Evolutionary conservation across 768 basidiomycete genomes (phyloP), one percentile per base, ranked within the genome.

Genomic region (Megacollybia marginata): DNA sequence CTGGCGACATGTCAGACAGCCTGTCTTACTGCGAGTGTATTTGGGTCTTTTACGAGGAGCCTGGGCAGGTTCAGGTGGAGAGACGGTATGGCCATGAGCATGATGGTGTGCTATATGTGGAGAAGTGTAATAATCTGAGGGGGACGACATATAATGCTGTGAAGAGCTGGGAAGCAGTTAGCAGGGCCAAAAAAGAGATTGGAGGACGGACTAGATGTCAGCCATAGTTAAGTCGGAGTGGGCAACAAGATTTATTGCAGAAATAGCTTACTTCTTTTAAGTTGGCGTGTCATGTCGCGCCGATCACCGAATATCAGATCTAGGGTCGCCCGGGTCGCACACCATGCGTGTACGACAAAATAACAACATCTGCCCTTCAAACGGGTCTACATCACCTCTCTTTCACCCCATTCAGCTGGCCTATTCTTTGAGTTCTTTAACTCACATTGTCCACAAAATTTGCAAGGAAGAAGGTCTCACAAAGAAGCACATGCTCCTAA

Each of bases 1-100:
- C 54, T 82, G 80, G 58, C 93, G 79, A 76, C 93, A 97, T 40
- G 90, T 93, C 62, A 95, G 69, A 63, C 93, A 97, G 19, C 93
- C 93, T 1, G 92, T 92, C 71, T 95, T 93, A 68, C 88, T 91
- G 58, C 93, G 80, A 54, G 89, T 92, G 59, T 94, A 94, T 73
- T 96, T 96, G 45, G 89, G 90, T 33, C 89, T 84, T 63, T 89
- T 90, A 52, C 88, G 78, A 58, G 76, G 73, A 13, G 72, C 52
- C 44, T 81, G 85, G 33, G 66, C 67, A 47, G 76, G 74, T 48
- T 75, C 64, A 19, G 72, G 72, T 4, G 75, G 69, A 10, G 73
- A 62, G 50, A 77, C 70, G 42, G 75, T 65, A 53, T 83, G 80
- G 53, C 66, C 65, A 57, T 71, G 70, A 20, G 66, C 65, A 33